A percentile compares a stretch with the other conserved stretches of the same genome.
phyloP scores from a whole-genome alignment of 345 rosid species.

The Salix brachista region DNA sequence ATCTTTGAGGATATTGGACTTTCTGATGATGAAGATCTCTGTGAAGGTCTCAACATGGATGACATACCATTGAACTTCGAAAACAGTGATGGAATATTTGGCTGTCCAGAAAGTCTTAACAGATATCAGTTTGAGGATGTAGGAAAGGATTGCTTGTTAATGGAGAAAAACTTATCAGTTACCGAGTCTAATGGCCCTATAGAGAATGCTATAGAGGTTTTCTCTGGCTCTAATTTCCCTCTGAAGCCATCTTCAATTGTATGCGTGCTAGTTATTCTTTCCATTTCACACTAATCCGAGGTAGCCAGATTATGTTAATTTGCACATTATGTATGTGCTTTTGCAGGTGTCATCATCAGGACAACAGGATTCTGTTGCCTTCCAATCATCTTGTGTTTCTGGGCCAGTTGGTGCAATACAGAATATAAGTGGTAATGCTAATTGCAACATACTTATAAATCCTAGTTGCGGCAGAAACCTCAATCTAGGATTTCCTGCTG shows the following conservation, averaged over 20 bases:
- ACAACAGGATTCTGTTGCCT: constrained; percentile 37
- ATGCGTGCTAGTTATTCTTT: neutral
- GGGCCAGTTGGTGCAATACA: constrained; percentile 26
- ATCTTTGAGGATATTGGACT: constrained; percentile 37
- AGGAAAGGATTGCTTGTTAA: constrained; percentile 30
- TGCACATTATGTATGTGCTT: neutral
- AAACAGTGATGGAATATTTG: constrained; percentile 46
- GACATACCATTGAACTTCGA: constrained; percentile 47
- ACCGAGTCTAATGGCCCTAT: constrained; percentile 39
- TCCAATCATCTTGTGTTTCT: constrained; percentile 35
- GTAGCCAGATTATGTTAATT: neutral
- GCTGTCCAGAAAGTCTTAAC: constrained; percentile 32
- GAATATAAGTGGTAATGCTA: constrained; percentile 16
- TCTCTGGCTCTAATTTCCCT: constrained; percentile 3
- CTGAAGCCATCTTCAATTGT: neutral
- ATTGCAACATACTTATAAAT: constrained; percentile 36
- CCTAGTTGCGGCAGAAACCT: constrained; percentile 39
- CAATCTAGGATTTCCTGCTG: constrained; percentile 40
- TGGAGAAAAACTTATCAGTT: constrained; percentile 43
- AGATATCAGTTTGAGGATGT: constrained; percentile 35
- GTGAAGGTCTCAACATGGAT: constrained; percentile 48
- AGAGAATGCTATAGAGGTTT: constrained; percentile 50
- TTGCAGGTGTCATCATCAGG: constrained; percentile 51
- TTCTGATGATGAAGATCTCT: constrained; percentile 51
- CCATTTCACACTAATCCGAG: neutral